Conservation (phyloP, 371 early-diverging fungal genomes). For the Apophysomyces trapeziformis region DNA sequence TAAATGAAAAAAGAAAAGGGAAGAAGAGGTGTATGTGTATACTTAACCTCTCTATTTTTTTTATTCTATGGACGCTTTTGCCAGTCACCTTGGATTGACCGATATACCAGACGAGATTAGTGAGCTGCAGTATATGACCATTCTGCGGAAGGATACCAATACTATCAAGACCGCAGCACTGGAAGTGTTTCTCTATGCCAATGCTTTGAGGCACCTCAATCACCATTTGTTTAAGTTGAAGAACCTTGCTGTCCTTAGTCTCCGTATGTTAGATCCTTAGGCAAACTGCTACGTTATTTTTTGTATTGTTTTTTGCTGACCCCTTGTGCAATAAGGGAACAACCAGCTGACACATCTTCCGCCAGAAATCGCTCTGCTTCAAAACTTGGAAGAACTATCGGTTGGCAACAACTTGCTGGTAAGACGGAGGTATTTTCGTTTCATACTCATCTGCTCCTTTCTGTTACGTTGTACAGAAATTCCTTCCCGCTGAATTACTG, state of each 20-base stretch:
- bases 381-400: conserved; percentile 60
- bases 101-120: conserved; percentile 58
- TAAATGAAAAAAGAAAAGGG: conserved; percentile 19
- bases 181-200: conserved; percentile 56
- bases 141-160: conserved; percentile 49
- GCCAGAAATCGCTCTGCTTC: conserved; percentile 60
- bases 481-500: conserved; percentile 42
- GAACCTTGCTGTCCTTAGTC: conserved; percentile 59
- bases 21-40: not conserved
- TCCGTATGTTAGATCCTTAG: conserved; percentile 39
- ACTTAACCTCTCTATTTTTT: not conserved
- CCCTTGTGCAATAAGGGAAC: conserved; percentile 36
- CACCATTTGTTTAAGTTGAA: conserved; percentile 50
- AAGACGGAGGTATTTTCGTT: conserved; percentile 8
- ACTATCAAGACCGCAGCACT: conserved; percentile 48
- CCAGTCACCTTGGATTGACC: conserved; percentile 49
- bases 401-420: conserved; percentile 63
- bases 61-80: not conserved
- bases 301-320: not conserved
- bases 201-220: conserved; percentile 41
- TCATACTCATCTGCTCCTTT: not conserved
- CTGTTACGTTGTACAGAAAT: conserved; percentile 22
- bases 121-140: conserved; percentile 56
- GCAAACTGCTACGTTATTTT: too few relatives aligned
- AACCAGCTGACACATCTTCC: conserved; percentile 53